phyloP scores from a whole-genome alignment of 352 stramenopile species.

The Pythium dissimile region DNA sequence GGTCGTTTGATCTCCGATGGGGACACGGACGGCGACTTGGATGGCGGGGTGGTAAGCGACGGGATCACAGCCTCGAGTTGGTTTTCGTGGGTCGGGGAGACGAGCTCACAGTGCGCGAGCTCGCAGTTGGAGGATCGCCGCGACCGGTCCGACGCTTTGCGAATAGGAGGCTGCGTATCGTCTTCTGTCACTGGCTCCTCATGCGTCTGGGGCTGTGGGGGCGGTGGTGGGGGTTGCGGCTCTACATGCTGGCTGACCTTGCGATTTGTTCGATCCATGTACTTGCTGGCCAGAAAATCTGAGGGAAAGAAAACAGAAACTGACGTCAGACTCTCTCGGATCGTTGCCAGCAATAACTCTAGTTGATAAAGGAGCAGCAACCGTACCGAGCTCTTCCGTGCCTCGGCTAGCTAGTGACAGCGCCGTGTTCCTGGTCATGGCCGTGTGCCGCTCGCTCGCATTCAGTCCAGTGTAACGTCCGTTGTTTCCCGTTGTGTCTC shows the following conservation, averaged over 20 bases:
- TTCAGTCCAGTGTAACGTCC: neutral
- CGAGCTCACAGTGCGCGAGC: neutral
- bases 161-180: neutral
- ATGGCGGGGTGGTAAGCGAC: too few relatives aligned
- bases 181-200: too few relatives aligned
- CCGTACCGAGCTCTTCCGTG: slow-evolving; percentile 26
- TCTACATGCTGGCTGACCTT: neutral
- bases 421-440: neutral
- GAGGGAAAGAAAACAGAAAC: neutral
- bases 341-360: too few relatives aligned
- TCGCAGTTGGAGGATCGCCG: neutral
- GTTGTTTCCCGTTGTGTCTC: neutral
- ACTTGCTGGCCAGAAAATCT: slow-evolving; percentile 20
- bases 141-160: neutral
- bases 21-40: too few relatives aligned
- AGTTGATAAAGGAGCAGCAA: too few relatives aligned
- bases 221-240: too few relatives aligned
- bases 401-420: slow-evolving; percentile 8
- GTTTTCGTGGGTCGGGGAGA: neutral
- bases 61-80: too few relatives aligned
- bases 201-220: too few relatives aligned
- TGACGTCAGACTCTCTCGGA: neutral
- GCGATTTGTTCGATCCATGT: slow-evolving; percentile 5
- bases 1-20: neutral
- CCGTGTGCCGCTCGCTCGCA: neutral